Evolutionary conservation across 495 filamentous ascomycete genomes (phyloP).

Genomic region (Aspergillus biplanus): DNA sequence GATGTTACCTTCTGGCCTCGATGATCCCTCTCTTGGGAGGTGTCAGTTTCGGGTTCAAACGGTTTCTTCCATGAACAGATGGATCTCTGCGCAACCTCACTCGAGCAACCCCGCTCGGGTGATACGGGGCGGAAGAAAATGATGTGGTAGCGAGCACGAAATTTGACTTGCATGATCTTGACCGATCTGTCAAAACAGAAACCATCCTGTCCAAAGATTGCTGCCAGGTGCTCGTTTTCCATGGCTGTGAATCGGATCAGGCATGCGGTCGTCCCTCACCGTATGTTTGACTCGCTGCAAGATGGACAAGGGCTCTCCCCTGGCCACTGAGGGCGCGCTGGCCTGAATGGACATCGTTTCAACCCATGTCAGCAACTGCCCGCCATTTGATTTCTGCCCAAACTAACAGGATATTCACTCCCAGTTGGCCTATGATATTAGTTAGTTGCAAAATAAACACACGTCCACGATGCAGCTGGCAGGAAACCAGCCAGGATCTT

Average conservation of each 20-base stretch:
- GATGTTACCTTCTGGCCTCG: no score
- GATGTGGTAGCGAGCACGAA: slow-evolving; percentile 19
- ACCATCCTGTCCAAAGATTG: slow-evolving; percentile 16
- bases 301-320: slow-evolving; percentile 23
- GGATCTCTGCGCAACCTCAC: no score
- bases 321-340: slow-evolving; percentile 15
- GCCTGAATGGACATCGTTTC: slow-evolving; percentile 9
- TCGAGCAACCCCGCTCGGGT: not conserved
- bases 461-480: slow-evolving; percentile 20
- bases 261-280: slow-evolving; percentile 25
- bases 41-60: no score
- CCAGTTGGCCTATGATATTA: slow-evolving; percentile 19
- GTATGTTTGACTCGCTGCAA: slow-evolving; percentile 31
- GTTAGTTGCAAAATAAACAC: slow-evolving; percentile 24
- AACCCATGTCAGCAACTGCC: slow-evolving; percentile 12
- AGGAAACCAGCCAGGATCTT: slow-evolving; percentile 19
- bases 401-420: slow-evolving; percentile 19
- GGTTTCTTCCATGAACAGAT: no score
- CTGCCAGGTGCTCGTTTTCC: slow-evolving; percentile 11
- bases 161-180: slow-evolving; percentile 24
- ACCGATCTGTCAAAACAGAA: slow-evolving; percentile 17
- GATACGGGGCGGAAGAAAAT: not conserved
- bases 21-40: no score
- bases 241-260: slow-evolving; percentile 24
- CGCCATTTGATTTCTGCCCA: slow-evolving; percentile 32